phyloP scores from a whole-genome alignment of 805 yeast species.

The Wickerhamiella siamensis region DNA sequence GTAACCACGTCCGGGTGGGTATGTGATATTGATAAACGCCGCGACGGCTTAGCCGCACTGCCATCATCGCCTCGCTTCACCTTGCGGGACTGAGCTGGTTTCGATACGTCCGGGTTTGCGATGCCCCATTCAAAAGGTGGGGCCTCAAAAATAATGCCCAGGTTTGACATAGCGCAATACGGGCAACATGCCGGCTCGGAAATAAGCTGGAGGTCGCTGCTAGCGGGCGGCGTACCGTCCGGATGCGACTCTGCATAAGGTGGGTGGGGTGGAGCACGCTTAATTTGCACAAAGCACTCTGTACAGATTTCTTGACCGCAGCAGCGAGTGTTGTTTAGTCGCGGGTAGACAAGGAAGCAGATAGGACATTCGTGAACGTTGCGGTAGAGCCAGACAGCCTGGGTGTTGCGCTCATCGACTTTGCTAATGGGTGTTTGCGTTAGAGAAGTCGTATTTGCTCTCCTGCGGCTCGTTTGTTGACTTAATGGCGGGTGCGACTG shows the following conservation, averaged over 20 bases:
- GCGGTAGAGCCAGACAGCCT: conserved; percentile 45
- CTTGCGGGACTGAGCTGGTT: not conserved
- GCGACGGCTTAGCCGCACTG: not conserved
- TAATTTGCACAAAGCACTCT: conserved; percentile 93
- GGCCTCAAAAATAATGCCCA: conserved; percentile 72
- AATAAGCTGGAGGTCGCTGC: conserved; percentile 32
- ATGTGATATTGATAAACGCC: conserved; percentile 20
- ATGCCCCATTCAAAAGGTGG: conserved; percentile 39
- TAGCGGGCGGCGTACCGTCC: conserved; percentile 27
- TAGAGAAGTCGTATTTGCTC: conserved; percentile 13
- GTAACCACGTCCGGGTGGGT: conserved; percentile 58
- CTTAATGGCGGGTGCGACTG: not conserved
- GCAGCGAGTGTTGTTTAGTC: conserved; percentile 67
- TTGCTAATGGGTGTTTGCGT: not conserved
- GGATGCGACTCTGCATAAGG: conserved; percentile 51
- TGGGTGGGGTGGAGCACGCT: conserved; percentile 81
- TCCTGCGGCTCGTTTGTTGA: conserved; percentile 1
- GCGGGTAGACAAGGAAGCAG: conserved; percentile 78
- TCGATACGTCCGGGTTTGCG: conserved; percentile 6
- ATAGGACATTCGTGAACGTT: conserved; percentile 80
- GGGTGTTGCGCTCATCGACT: conserved; percentile 8
- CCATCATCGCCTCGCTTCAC: not conserved
- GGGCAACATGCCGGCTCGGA: conserved; percentile 89
- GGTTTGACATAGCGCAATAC: conserved; percentile 75
- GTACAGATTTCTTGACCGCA: conserved; percentile 89